Evolutionary conservation across 495 filamentous ascomycete genomes (phyloP), one percentile per base, ranked within the genome.

Genomic region (Achaetomiella virescens): DNA sequence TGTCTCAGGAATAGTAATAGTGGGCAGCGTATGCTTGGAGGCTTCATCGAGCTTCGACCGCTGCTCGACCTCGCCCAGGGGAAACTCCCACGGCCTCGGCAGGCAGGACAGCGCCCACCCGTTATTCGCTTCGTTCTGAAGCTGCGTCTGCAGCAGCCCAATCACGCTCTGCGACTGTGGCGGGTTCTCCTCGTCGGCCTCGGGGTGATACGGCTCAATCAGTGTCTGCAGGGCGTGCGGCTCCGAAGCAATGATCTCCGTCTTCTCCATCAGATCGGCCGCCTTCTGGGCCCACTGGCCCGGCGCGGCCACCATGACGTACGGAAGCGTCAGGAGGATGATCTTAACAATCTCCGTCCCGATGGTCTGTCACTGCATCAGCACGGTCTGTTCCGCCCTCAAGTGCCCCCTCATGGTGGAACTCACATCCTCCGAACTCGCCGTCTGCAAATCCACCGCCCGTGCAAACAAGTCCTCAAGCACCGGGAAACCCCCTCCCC

Each of bases 331-430:
- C 38, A 96, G 82, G 37, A 97, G 81, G 53, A 97, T 95, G 60
- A 97, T 89, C 71, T 97, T 97, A 66, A 95, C 89, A 42, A 99
- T 80, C 72, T 97, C 93, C 31, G 84, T 78, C n/a, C 85, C 85
- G 55, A 99, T 77, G 2, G 90, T 88, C 76, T 80, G 55, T 25
- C n/a, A 8, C 36, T 40, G 1, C 11, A 57, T 68, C 40, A 70
- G 59, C 52, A 12, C 50, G 44, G 0, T 8, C 27, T 37, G 38
- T 35, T 7, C 57, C 36, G 15, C 17, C 46, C 17, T 10, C 10
- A 48, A 27, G 2, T n/a, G 1, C 17, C 18, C 2, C 17, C 38
- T 46, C 18, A 8, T 38, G 24, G 10, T 3, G 15, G 12, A 55
- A 75, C 88, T 78, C 67, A 92, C 88, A 74, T 97, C 91, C 65